Evolutionary conservation across 176 grass and related monocot genomes (phyloP), one percentile per base, ranked within the genome.

Genomic region (Bolboschoenus planiculmis): DNA sequence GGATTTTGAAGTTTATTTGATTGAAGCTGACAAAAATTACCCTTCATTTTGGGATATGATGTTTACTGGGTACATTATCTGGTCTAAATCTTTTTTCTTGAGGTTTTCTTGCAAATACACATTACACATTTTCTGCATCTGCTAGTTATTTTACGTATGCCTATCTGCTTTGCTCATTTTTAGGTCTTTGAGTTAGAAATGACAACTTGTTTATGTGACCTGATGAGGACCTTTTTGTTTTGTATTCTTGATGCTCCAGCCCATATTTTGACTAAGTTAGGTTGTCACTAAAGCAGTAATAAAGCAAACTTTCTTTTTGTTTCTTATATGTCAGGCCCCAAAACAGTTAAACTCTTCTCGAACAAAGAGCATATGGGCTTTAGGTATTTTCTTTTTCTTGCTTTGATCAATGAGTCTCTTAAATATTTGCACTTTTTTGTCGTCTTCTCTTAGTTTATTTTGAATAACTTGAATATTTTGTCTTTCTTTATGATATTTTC

Each of bases 351-450:
- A 53, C 87, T 99, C 24, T 99, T 96, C 86, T 88, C 89, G 46
- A 99, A 99, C 76, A 99, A 90, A 93, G 92, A 95, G 86, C 91
- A 99, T 84, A 99, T 96, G 93, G 93, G 97, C 66, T 99, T 99
- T 83, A 99, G 97, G 97, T 99, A 96, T 72, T 11, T 15, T 75
- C 10, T 39, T 24, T 77, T 37, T 48, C 42, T 44, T 64, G 34
- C 11, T 81, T 61, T 61, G 34, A 40, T 81, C 55, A 81, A 40
- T 59, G 37, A 78, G 18, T 81, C 27, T 61, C 40, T 81, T 27
- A 74, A 47, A 7, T 74, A 61, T 36, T 18, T 58, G n/a, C 14
- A 64, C 23, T 48, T 35, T 65, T 0, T 83, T 56, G 63, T 42
- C 31, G 23, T 71, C 21, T 18, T 81, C 23, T 81, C 15, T 33